These are phyloP conservation scores for Pholiota conissans DNA, from an alignment of 768 basidiomycete genomes.

Conservation along the genomic window DNA sequence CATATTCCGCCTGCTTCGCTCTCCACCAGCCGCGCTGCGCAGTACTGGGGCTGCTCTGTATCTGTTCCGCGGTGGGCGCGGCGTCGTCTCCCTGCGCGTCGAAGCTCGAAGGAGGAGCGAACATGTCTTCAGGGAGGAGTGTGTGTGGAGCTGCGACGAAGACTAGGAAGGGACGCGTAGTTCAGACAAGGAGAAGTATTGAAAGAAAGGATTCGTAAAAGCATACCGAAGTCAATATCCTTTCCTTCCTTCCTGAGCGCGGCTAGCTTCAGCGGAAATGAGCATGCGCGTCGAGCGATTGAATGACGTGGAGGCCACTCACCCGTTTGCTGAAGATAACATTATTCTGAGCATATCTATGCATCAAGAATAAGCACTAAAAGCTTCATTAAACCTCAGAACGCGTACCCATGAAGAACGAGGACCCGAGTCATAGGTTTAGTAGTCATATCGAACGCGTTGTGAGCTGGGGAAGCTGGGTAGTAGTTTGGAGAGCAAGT, in stretches of 20 bases:
- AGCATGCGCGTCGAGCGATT: neutral
- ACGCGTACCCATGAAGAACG: conserved; percentile 42
- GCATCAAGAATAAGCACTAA: neutral
- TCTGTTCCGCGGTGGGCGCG: conserved; percentile 22
- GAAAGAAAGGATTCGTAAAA: neutral
- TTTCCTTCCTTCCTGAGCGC: conserved; percentile 73
- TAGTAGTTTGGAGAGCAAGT: neutral
- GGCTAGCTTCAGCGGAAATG: conserved; percentile 49
- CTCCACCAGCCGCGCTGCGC: conserved; percentile 50
- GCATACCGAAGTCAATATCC: conserved; percentile 62
- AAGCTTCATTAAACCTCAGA: neutral
- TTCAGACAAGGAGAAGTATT: neutral
- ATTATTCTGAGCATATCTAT: conserved; percentile 74
- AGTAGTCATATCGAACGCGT: neutral
- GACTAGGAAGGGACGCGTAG: conserved; percentile 38
- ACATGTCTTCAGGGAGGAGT: conserved; percentile 64
- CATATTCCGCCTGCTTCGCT: conserved; percentile 47
- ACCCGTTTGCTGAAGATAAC: conserved; percentile 73
- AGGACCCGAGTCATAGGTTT: conserved; percentile 30
- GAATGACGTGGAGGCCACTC: conserved; percentile 16
- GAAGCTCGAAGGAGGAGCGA: conserved; percentile 23
- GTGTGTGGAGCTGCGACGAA: conserved; percentile 74
- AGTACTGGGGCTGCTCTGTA: conserved; percentile 51
- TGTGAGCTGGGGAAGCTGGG: neutral
- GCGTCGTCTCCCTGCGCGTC: conserved; percentile 33